Conservation (phyloP, 768 basidiomycete species). For the Termitomyces sp. region DNA sequence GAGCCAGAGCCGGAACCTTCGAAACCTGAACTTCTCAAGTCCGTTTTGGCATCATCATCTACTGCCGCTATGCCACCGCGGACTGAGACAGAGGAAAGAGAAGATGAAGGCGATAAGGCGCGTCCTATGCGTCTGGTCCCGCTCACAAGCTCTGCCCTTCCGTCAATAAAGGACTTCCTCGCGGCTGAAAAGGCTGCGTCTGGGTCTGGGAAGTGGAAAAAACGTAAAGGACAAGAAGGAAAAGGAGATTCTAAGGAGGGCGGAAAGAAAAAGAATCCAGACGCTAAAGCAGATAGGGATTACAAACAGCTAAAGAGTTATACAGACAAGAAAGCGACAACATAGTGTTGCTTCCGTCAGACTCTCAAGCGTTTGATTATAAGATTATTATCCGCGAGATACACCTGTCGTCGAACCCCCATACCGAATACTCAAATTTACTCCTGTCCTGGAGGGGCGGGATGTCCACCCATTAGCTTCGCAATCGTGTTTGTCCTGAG, state of each 20-base stretch:
- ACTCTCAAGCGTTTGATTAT: background rate
- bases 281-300: conserved; percentile 49
- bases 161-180: conserved; percentile 79
- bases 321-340: conserved; percentile 31
- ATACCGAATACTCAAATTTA: background rate
- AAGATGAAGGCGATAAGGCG: conserved; percentile 39
- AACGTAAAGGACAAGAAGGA: conserved; percentile 44
- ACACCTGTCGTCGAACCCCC: background rate
- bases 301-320: conserved; percentile 46
- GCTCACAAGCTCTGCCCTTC: conserved; percentile 72
- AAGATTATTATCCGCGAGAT: background rate
- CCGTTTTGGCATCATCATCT: conserved; percentile 8
- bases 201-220: conserved; percentile 60
- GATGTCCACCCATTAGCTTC: conserved; percentile 63
- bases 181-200: conserved; percentile 64
- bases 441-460: conserved; percentile 20
- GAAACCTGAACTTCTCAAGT: conserved; percentile 9
- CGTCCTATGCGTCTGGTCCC: conserved; percentile 57
- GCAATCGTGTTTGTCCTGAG: conserved; percentile 78
- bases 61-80: conserved; percentile 1
- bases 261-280: conserved; percentile 32
- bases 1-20: conserved; percentile 23
- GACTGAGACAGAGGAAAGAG: conserved; percentile 31
- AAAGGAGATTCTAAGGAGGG: conserved; percentile 36
- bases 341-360: background rate